Evolutionary conservation across 805 yeast genomes (phyloP).

Genomic region (Starmerella bacillaris): DNA sequence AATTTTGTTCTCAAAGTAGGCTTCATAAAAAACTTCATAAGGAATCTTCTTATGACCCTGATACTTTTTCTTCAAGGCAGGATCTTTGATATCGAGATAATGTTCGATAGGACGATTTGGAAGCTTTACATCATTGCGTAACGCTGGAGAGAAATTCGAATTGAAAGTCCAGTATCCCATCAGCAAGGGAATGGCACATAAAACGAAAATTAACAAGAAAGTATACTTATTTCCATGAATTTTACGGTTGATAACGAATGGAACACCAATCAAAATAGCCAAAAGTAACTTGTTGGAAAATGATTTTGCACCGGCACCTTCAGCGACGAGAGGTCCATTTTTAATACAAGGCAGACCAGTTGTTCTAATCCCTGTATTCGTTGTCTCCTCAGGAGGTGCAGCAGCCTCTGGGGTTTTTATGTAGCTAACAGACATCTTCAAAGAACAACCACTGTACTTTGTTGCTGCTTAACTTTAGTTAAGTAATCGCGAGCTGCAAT

Average conservation of each 20-base stretch:
- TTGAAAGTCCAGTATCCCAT: constrained; percentile 68
- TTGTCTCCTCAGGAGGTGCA: constrained; percentile 27
- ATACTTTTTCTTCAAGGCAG: constrained; percentile 48
- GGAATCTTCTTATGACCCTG: constrained; percentile 64
- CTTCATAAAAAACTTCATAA: constrained; percentile 80
- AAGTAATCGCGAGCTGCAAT: no score
- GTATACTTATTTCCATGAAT: constrained; percentile 51
- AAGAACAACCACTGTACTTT: no score
- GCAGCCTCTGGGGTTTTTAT: constrained; percentile 40
- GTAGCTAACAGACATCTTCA: constrained; percentile 8
- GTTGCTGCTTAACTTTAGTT: neutral
- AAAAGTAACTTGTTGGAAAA: constrained; percentile 46
- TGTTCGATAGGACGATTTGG: constrained; percentile 65
- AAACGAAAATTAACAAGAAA: constrained; percentile 39
- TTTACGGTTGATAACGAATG: constrained; percentile 44
- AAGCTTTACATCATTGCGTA: constrained; percentile 55
- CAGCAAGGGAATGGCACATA: constrained; percentile 50
- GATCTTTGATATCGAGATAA: constrained; percentile 68
- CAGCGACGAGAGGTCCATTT: constrained; percentile 79
- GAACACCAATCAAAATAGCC: constrained; percentile 36
- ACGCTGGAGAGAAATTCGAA: constrained; percentile 62
- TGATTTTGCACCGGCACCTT: constrained; percentile 69
- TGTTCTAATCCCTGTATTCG: constrained; percentile 30
- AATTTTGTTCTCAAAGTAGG: constrained; percentile 68
- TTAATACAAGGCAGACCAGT: constrained; percentile 47